phyloP scores from a whole-genome alignment of 768 basidiomycete genomes.

The Suillus subluteus region DNA sequence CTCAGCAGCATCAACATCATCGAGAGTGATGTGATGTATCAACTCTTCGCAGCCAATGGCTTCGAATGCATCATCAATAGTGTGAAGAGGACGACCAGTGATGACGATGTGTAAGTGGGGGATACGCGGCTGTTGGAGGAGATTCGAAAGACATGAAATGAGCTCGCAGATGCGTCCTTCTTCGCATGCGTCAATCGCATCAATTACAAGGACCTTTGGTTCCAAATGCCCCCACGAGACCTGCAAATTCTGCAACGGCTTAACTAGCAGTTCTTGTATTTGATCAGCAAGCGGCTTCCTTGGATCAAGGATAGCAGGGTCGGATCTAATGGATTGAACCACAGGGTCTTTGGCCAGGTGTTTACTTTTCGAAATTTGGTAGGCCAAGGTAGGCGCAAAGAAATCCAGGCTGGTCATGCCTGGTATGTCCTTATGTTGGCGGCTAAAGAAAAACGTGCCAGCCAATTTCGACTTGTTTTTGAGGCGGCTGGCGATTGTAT shows the following conservation, averaged over 20 bases:
- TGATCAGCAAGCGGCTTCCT: neutral
- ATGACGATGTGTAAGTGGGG: neutral
- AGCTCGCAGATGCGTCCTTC: neutral
- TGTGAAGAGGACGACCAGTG: neutral
- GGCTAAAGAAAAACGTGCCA: slow-evolving; percentile 1
- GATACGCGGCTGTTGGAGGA: neutral
- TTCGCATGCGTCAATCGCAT: slow-evolving; percentile 3
- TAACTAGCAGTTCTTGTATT: neutral
- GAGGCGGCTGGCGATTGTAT: neutral
- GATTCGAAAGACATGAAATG: neutral
- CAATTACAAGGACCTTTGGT: slow-evolving; percentile 5
- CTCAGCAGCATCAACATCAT: neutral
- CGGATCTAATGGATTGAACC: neutral
- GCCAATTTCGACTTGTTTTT: neutral
- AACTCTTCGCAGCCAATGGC: too few species aligned
- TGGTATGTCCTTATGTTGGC: neutral
- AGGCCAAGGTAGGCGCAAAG: slow-evolving; percentile 1
- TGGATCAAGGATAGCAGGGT: slow-evolving; percentile 7
- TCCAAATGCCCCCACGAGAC: neutral
- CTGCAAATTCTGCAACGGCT: neutral
- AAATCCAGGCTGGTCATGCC: neutral
- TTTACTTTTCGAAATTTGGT: slow-evolving; percentile 1
- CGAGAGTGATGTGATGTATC: neutral
- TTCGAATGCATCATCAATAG: slow-evolving; percentile 1
- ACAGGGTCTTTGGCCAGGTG: neutral